A percentile compares a stretch with the other conserved stretches of the same genome.
Conservation (phyloP, 2,329 filamentous ascomycete species). For the Ophiostoma montium region DNA sequence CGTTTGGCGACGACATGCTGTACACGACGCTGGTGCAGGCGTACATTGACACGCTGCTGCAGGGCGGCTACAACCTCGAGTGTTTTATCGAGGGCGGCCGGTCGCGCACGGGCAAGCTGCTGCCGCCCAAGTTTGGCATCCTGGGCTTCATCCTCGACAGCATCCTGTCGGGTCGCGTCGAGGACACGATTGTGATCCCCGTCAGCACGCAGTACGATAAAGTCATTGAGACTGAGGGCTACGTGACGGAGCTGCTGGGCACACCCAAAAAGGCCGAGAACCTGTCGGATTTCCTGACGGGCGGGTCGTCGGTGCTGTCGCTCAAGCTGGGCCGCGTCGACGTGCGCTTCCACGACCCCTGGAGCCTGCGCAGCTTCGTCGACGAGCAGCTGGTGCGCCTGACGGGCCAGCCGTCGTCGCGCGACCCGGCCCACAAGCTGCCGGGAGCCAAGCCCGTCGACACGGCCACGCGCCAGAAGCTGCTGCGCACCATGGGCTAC, state of each 20-base stretch:
- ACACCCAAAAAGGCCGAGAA: slow-evolving; percentile 95
- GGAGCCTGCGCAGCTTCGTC: slow-evolving; percentile 76
- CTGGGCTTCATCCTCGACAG: slow-evolving; percentile 84
- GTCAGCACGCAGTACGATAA: slow-evolving; percentile 98
- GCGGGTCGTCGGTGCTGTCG: slow-evolving; percentile 72
- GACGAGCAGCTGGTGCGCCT: slow-evolving; percentile 55
- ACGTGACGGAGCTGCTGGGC: slow-evolving; percentile 85
- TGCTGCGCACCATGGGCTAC: slow-evolving; percentile 80
- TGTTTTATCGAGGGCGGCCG: slow-evolving; percentile 96
- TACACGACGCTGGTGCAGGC: slow-evolving; percentile 90
- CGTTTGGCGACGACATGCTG: slow-evolving; percentile 81
- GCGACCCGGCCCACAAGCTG: slow-evolving; percentile 30
- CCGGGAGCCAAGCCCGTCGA: slow-evolving; percentile 33
- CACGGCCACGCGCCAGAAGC: slow-evolving; percentile 47
- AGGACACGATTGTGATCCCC: slow-evolving; percentile 86
- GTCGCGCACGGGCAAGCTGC: slow-evolving; percentile 81
- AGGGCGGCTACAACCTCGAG: slow-evolving; percentile 86
- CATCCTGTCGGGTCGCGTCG: slow-evolving; percentile 70
- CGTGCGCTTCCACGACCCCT: slow-evolving; percentile 90
- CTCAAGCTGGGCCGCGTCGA: slow-evolving; percentile 84
- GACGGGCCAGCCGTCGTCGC: slow-evolving; percentile 30
- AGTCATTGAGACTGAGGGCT: slow-evolving; percentile 94
- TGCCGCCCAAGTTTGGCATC: slow-evolving; percentile 93
- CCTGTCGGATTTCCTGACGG: slow-evolving; percentile 72
- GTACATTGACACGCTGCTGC: slow-evolving; percentile 85